Conservation (phyloP, 352 stramenopile genomes). For the Pythium biforme region DNA sequence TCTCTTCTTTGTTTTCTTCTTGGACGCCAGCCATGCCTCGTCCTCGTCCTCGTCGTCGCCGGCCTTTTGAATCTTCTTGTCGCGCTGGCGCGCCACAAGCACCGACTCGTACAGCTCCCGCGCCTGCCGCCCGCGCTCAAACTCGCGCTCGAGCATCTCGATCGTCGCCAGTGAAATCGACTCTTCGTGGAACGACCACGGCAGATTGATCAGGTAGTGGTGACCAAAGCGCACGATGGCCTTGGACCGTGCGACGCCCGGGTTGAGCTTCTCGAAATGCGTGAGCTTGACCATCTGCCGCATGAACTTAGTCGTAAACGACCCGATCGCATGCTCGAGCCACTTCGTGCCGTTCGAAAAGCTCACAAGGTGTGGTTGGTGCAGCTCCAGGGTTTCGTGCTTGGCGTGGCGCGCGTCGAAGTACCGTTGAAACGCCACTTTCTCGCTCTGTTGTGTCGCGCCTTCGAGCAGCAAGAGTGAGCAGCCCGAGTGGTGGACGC, state of each 20-base stretch:
- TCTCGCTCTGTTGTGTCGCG: slow-evolving; percentile 54
- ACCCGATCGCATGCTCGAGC: slow-evolving; percentile 58
- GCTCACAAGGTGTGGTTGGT: slow-evolving; percentile 71
- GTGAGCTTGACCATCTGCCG: slow-evolving; percentile 81
- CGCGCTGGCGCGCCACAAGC: slow-evolving; percentile 42
- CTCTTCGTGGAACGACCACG: slow-evolving; percentile 75
- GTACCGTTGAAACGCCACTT: slow-evolving; percentile 72
- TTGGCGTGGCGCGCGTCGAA: slow-evolving; percentile 50
- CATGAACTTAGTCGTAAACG: slow-evolving; percentile 69
- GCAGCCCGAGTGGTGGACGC: slow-evolving; percentile 62
- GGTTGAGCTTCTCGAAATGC: slow-evolving; percentile 61
- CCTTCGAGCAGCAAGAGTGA: slow-evolving; percentile 75
- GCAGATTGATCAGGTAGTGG: slow-evolving; percentile 79
- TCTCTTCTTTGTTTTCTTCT: background rate
- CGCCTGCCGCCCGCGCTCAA: slow-evolving; percentile 69
- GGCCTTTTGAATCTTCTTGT: slow-evolving; percentile 4
- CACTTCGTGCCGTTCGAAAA: slow-evolving; percentile 73
- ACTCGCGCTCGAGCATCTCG: slow-evolving; percentile 73
- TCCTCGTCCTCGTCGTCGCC: background rate
- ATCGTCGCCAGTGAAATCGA: slow-evolving; percentile 68
- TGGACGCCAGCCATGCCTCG: background rate
- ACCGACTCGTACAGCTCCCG: slow-evolving; percentile 76
- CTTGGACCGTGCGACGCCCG: slow-evolving; percentile 42
- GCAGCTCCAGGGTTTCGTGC: slow-evolving; percentile 49
- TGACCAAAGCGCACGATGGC: slow-evolving; percentile 76